Base-by-base conservation (phyloP, 2,329 filamentous ascomycete species). In the Cercospora canescens region DNA sequence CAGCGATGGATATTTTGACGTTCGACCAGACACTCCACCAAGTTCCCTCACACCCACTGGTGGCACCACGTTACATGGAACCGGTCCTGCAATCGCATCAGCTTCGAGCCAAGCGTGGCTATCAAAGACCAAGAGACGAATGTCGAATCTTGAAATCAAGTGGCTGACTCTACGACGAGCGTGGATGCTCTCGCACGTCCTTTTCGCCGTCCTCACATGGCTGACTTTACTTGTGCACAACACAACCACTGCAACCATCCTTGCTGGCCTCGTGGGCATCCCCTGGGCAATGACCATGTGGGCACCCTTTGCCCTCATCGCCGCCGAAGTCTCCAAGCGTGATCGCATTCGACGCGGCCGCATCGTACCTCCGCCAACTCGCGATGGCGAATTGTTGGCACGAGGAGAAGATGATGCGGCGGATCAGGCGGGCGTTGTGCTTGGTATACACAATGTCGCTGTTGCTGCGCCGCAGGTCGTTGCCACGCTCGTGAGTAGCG, bases 251-350 rank as follows among this genome's bases (percentile, higher is more conserved):
- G 94, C 92, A 1, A 96, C 91, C 0, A 84, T 88, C 1, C 85
- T 97, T 35, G 90, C 97, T 63, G 92, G 89, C 1, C 81, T 95
- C 26, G 89, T 96, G 56, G 94, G 94, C 35, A 88, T 98, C 65
- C 93, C 92, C 1, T 98, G 94, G 94, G 93, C 94, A 24, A 68
- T 71, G 74, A 93, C 93, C 1, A 87, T 96, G 28, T 98, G 94
- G 94, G 94, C 94, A 0, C 94, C 94, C 0, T 98, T 94, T 81
- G 94, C 94, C 41, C 91, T 98, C 72, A 97, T 98, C 76, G 93
- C 92, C 54, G 92, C 92, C 5, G 94, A 98, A 78, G 94, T 98
- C 68, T 91, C 91, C 67, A 91, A 89, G 67, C 89, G 93, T 6
- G 92, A 97, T 75, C 88, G 90, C 28, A 85, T 89, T 56, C 83